Base-by-base conservation (phyloP, 345 rosid genomes). In the Hibiscus trionum region DNA sequence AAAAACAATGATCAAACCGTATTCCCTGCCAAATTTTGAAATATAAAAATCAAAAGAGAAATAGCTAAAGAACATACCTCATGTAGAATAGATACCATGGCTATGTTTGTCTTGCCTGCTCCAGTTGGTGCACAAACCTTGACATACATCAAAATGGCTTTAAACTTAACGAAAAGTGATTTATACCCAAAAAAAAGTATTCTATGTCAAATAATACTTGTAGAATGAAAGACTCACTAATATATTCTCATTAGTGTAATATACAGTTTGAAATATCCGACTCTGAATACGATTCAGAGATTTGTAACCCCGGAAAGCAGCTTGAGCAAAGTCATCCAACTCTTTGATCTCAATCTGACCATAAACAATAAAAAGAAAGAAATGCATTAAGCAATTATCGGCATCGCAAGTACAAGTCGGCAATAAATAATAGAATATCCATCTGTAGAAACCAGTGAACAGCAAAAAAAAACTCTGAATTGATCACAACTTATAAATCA, bases 71-170 rank as follows among this genome's bases (percentile, higher is more conserved):
- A 66, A 56, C 69, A 52, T 77, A 91, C 98, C 95, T 94, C 97
- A 61, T 94, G 98, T 69, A 94, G 83, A 75, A 94, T 83, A 68
- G 98, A 88, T 61, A 94, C 85, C 98, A 94, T 90, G 46, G 98
- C 97, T 77, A 94, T 94, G 80, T 94, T 94, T 78, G 98, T 91
- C 84, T 94, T 94, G 14, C 98, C 98, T 72, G 98, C 98, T 76
- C 98, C 98, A 52, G 98, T 94, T n/a, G 98, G 98, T 69, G 98
- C 98, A 84, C 98, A 94, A 75, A 94, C 98, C 98, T 94, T 83
- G 77, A 83, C 73, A 61, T 67, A 73, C 67, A 84, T 77, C 71
- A 70, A 76, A 72, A 68, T 59, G 21, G 62, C 39, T 35, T 65
- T 60, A 73, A 74, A 74, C 49, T 50, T 80, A 66, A 58, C 44